Percentiles rank a stretch among this genome's conserved stretches.
Conservation (phyloP, 2,329 filamentous ascomycete species). For the Phialemoniopsis sp. region DNA sequence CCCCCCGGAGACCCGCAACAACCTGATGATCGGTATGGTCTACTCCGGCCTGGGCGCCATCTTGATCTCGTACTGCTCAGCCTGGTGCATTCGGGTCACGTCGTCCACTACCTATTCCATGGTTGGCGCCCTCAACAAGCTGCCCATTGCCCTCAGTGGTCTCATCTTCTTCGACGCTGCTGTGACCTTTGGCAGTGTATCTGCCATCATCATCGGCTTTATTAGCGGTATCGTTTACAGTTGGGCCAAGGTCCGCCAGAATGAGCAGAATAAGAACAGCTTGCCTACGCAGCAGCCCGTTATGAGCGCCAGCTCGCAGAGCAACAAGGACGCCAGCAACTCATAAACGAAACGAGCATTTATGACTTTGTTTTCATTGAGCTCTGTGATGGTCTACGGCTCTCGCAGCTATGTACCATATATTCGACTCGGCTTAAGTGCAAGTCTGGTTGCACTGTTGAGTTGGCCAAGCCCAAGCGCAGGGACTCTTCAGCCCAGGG, state of each 20-base stretch:
- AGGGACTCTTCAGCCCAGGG: too few relatives aligned
- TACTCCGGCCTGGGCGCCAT: slow-evolving; percentile 90
- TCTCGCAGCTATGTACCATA: too few relatives aligned
- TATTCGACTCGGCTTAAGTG: too few relatives aligned
- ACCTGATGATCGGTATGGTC: slow-evolving; percentile 81
- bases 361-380: too few relatives aligned
- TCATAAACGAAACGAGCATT: slow-evolving; percentile 33
- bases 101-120: slow-evolving; percentile 98
- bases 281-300: slow-evolving; percentile 65
- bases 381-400: too few relatives aligned
- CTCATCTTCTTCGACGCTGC: slow-evolving; percentile 94
- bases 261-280: slow-evolving; percentile 58
- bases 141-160: slow-evolving; percentile 88
- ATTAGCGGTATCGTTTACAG: slow-evolving; percentile 89
- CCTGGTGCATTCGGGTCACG: slow-evolving; percentile 97
- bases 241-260: slow-evolving; percentile 79
- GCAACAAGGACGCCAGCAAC: slow-evolving; percentile 81
- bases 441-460: too few relatives aligned
- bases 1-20: slow-evolving; percentile 73
- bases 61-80: slow-evolving; percentile 99
- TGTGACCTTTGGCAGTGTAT: slow-evolving; percentile 86
- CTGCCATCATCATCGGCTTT: slow-evolving; percentile 88
- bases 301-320: slow-evolving; percentile 88
- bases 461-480: too few relatives aligned
- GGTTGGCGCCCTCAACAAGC: slow-evolving; percentile 97